Evolutionary conservation across 2,329 filamentous ascomycete species (phyloP).

Genomic region (Fusarium sp.): DNA sequence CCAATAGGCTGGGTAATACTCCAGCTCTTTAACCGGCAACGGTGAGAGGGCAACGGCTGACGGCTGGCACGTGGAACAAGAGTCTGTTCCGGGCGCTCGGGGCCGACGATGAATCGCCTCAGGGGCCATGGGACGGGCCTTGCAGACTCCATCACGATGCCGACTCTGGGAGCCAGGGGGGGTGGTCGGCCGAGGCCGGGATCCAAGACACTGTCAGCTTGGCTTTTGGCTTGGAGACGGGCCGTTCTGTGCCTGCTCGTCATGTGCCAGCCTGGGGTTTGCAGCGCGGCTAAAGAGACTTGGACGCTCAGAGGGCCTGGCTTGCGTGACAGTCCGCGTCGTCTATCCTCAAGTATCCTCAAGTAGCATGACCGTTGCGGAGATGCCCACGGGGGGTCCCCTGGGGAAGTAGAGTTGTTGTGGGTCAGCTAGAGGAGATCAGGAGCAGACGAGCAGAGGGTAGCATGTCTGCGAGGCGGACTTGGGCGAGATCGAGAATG

Average conservation of each 20-base stretch:
- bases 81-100: slow-evolving; percentile 23
- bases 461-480: slow-evolving; percentile 5
- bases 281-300: slow-evolving; percentile 11
- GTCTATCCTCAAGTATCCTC: slow-evolving; percentile 2
- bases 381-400: slow-evolving; percentile 32
- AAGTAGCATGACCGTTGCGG: slow-evolving; percentile 33
- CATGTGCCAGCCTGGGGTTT: slow-evolving; percentile 11
- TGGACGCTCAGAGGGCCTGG: background rate
- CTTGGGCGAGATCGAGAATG: slow-evolving; percentile 15
- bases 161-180: background rate
- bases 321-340: slow-evolving; percentile 33
- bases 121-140: slow-evolving; percentile 5
- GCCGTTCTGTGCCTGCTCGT: slow-evolving; percentile 14
- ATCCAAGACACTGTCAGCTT: slow-evolving; percentile 4
- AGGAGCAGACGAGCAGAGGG: slow-evolving; percentile 10
- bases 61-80: slow-evolving; percentile 5
- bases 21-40: slow-evolving; percentile 18
- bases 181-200: slow-evolving; percentile 10
- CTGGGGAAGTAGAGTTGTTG: slow-evolving; percentile 22
- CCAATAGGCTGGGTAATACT: slow-evolving; percentile 19
- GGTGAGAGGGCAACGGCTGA: slow-evolving; percentile 12
- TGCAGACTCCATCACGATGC: slow-evolving; percentile 11
- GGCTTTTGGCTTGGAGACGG: slow-evolving; percentile 13
- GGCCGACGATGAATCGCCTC: slow-evolving; percentile 16
- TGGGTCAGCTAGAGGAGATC: slow-evolving; percentile 19